Conservation (phyloP, 805 yeast species). For the Myxozyma neotropica region DNA sequence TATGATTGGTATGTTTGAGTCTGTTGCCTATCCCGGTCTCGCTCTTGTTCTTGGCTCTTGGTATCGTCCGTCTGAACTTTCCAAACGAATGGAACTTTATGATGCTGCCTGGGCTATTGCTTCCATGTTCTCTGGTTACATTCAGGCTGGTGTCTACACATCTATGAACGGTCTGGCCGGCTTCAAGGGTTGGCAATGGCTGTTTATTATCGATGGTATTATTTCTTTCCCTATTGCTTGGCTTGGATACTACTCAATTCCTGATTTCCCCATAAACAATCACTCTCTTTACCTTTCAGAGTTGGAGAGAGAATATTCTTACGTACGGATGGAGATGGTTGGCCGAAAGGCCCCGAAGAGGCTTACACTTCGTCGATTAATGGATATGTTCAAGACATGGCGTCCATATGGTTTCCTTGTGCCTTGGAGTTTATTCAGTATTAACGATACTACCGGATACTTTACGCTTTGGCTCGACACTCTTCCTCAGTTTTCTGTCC, state of each 20-base stretch:
- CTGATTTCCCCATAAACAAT: conserved; percentile 63
- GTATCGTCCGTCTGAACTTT: conserved; percentile 59
- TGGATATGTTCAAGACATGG: conserved; percentile 14
- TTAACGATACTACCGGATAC: conserved; percentile 31
- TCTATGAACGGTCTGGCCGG: conserved; percentile 56
- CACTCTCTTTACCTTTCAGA: conserved; percentile 52
- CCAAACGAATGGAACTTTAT: conserved; percentile 61
- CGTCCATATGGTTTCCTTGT: conserved; percentile 20
- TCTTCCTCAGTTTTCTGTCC: conserved; percentile 36
- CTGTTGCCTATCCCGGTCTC: conserved; percentile 59
- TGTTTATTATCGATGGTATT: conserved; percentile 12
- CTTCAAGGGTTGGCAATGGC: conserved; percentile 60
- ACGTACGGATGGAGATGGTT: conserved; percentile 17
- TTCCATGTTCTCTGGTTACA: conserved; percentile 60
- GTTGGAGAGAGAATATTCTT: conserved; percentile 18
- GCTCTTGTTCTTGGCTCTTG: conserved; percentile 44
- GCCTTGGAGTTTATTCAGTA: conserved; percentile 14
- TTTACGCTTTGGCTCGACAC: conserved; percentile 42
- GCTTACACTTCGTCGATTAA: conserved; percentile 10
- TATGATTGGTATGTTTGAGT: conserved; percentile 47
- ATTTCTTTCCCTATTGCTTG: conserved; percentile 22
- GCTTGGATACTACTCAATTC: conserved; percentile 48
- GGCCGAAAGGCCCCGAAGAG: conserved; percentile 24
- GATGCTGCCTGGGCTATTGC: conserved; percentile 67
- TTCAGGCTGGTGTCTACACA: conserved; percentile 59